Percentiles rank a stretch among this genome's conserved stretches.
phyloP scores from a whole-genome alignment of 1,139 yeast genomes.

The Diutina neorugosa region DNA sequence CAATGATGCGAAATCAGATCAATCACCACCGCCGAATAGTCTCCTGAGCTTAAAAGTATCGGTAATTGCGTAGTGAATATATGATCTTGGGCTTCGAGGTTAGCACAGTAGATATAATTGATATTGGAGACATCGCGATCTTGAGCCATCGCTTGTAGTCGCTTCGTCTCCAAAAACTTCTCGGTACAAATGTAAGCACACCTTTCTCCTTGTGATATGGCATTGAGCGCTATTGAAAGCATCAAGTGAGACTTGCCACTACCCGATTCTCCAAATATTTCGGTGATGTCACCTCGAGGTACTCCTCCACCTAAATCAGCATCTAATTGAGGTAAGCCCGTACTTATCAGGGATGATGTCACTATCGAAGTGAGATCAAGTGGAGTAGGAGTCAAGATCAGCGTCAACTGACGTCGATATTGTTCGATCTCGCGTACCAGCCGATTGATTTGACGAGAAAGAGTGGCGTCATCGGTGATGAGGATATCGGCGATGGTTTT shows the following conservation, averaged over 20 bases:
- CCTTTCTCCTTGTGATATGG: not conserved
- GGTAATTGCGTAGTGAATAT: not conserved
- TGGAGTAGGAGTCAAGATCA: not conserved
- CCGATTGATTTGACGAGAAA: not conserved
- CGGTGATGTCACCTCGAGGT: not conserved
- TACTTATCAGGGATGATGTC: not conserved
- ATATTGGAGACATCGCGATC: not conserved
- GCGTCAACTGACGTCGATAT: not conserved
- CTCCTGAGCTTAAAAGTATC: not conserved
- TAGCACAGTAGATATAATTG: not conserved
- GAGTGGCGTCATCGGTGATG: not conserved
- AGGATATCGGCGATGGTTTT: not conserved
- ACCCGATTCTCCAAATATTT: constrained; percentile 1
- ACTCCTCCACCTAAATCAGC: not conserved
- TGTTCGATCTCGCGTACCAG: constrained; percentile 1
- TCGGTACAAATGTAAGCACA: not conserved
- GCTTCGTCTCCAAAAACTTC: not conserved
- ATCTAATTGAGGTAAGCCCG: not conserved
- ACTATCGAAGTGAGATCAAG: not conserved
- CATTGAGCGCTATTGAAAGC: not conserved
- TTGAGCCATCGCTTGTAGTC: not conserved
- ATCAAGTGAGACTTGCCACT: not conserved
- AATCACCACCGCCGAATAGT: not conserved
- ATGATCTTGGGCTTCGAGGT: not conserved
- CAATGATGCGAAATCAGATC: constrained; percentile 1